Base-by-base conservation (phyloP, 2,329 filamentous ascomycete genomes). In the Xylaria digitata region DNA sequence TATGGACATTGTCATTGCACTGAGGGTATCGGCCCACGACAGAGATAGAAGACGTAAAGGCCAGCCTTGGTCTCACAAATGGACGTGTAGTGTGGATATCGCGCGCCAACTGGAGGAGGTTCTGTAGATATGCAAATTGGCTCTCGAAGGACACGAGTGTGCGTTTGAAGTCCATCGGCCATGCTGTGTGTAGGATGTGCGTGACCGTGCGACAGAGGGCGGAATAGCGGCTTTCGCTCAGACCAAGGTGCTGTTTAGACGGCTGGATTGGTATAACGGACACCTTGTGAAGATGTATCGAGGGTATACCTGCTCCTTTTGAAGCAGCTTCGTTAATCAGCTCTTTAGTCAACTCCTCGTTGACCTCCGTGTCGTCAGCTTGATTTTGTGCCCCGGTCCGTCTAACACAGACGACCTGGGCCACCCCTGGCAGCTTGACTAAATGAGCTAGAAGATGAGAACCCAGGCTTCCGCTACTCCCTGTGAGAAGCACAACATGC, bases 101-200 rank as follows among this genome's bases (percentile, higher is more conserved):
- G 21, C 43, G 0, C 65, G 53, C 26, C 65, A 66, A 61, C n/a
- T 50, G 9, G 19, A 68, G 52, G 19, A 67, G 60, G 21, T 63
- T 63, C 15, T 50, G 46, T 55, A 67, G 55, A 21, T 32, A 19
- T 32, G 15, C n/a, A 50, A 67, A 61, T 34, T 67, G 65, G 3
- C 60, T 19, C 23, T 67, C 65, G 21, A 67, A 67, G 6, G 40
- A 54, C 4, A 15, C 4, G 0, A 67, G 19, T 3, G 37, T 7
- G 37, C 65, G 60, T 34, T 60, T 67, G 6, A 45, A 40, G 54
- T 30, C 60, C 65, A 67, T 67, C 13, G 60, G 65, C 65, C 65
- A 67, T 2, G 65, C 65, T 19, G 45, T 59, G 42, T 67, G 65
- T 7, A 67, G 21, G 4, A 67, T 19, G 43, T 63, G 59, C 13